Conservation (phyloP, 1,284 basidiomycete species). For the Hypsizygus ulmarius region DNA sequence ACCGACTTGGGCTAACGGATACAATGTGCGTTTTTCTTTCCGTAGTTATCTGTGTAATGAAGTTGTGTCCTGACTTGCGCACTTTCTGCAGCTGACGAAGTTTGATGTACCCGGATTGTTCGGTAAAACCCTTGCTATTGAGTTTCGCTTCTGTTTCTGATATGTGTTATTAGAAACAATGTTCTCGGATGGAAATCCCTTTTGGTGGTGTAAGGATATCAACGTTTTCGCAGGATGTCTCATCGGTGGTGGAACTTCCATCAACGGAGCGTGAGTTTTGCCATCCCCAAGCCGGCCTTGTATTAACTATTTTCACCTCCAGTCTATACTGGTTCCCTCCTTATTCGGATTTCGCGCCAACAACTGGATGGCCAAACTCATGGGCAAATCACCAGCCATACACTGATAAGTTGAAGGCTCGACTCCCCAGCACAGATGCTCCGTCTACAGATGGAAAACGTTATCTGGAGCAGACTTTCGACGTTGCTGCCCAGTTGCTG, state of each 20-base stretch:
- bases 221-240: conserved; percentile 63
- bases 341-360: conserved; percentile 48
- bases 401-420: conserved; percentile 45
- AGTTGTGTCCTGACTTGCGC: neutral
- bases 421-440: conserved; percentile 55
- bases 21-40: conserved; percentile 35
- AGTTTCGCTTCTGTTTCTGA: neutral
- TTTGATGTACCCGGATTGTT: conserved; percentile 65
- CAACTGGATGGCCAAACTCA: conserved; percentile 51
- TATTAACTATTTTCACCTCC: conserved; percentile 2
- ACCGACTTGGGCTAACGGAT: conserved; percentile 49
- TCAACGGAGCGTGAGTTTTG: conserved; percentile 58
- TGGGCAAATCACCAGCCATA: conserved; percentile 54
- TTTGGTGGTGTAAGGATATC: conserved; percentile 68
- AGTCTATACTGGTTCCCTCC: conserved; percentile 61
- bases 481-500: conserved; percentile 45
- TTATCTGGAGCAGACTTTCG: conserved; percentile 51
- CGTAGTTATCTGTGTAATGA: neutral
- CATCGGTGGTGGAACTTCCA: conserved; percentile 58
- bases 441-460: conserved; percentile 62
- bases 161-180: conserved; percentile 43
- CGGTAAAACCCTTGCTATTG: conserved; percentile 22
- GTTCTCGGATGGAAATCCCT: conserved; percentile 55
- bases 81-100: conserved; percentile 49
- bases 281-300: conserved; percentile 1